Evolutionary conservation across 169 alveolate species (phyloP).

Genomic region (Plasmodium ovale): DNA sequence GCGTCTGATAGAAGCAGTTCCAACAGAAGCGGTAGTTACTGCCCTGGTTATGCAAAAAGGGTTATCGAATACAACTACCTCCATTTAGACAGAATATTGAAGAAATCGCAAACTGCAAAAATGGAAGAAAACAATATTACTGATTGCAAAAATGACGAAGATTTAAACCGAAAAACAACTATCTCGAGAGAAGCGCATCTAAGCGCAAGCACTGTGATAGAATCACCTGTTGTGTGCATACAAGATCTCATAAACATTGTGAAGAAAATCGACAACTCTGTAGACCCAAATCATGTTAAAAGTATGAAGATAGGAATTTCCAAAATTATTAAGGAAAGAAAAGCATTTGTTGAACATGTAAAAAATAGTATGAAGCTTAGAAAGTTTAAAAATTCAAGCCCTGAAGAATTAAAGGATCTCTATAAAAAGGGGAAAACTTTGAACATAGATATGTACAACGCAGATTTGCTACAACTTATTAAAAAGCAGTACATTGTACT

Average conservation of each 20-base stretch:
- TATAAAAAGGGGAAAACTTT: constrained; percentile 27
- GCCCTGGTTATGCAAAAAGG: neutral
- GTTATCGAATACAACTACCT: neutral
- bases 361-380: constrained; percentile 24
- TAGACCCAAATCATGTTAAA: constrained; percentile 10
- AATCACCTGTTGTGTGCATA: constrained; percentile 4
- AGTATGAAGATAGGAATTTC: constrained; percentile 9
- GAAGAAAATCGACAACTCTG: constrained; percentile 12
- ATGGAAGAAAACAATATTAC: constrained; percentile 1
- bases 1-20: neutral
- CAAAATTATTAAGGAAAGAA: constrained; percentile 62
- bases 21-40: neutral
- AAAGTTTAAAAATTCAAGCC: constrained; percentile 18
- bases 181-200: neutral
- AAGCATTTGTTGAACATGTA: constrained; percentile 31
- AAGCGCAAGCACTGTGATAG: neutral
- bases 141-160: neutral
- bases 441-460: constrained; percentile 36
- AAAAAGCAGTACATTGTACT: constrained; percentile 27
- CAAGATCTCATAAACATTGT: constrained; percentile 51
- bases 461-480: constrained; percentile 12
- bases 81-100: neutral
- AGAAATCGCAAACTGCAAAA: neutral
- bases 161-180: neutral
- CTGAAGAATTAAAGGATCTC: constrained; percentile 46